A percentile compares a stretch with the other conserved stretches of the same genome.
These are phyloP conservation scores for Trichocladium antarcticum DNA, from an alignment of 495 filamentous ascomycete species.

Conservation along the genomic window DNA sequence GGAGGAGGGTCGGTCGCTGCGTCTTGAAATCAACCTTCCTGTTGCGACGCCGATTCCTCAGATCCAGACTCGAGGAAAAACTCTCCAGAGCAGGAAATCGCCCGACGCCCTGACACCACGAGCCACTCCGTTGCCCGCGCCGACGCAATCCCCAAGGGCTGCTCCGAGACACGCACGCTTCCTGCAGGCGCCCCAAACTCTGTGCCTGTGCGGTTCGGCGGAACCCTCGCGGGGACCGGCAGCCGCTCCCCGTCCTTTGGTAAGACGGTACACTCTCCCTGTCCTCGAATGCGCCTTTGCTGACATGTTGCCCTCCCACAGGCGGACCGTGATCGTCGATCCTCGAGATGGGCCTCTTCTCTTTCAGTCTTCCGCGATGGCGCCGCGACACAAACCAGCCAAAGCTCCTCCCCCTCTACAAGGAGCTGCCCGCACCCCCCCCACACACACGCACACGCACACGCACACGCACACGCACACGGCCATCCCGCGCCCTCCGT, in stretches of 20 bases:
- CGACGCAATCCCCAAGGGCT: too few relatives aligned
- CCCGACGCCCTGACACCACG: too few relatives aligned
- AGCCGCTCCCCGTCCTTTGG: background rate
- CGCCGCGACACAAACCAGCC: constrained; percentile 27
- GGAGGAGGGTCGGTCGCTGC: background rate
- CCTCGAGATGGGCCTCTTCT: constrained; percentile 20
- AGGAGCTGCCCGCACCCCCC: constrained; percentile 21
- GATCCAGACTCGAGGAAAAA: too few relatives aligned
- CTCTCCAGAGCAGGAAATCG: too few relatives aligned
- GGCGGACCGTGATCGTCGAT: background rate
- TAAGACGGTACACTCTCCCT: background rate
- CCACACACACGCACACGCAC: constrained; percentile 2
- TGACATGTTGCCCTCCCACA: background rate
- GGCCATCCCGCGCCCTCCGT: background rate
- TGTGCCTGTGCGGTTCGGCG: background rate
- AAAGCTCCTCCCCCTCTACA: constrained; percentile 37
- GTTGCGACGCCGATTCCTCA: too few relatives aligned
- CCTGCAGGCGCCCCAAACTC: background rate
- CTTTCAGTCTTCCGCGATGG: constrained; percentile 25
- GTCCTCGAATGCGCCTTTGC: background rate
- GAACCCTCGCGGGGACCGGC: too few relatives aligned
- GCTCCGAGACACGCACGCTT: background rate
- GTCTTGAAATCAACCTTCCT: background rate
- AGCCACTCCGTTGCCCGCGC: too few relatives aligned
- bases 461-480: constrained; percentile 1